Evolutionary conservation across 768 basidiomycete species (phyloP), one percentile per base, ranked within the genome.

Genomic region (Sporobolomyces pararoseus): DNA sequence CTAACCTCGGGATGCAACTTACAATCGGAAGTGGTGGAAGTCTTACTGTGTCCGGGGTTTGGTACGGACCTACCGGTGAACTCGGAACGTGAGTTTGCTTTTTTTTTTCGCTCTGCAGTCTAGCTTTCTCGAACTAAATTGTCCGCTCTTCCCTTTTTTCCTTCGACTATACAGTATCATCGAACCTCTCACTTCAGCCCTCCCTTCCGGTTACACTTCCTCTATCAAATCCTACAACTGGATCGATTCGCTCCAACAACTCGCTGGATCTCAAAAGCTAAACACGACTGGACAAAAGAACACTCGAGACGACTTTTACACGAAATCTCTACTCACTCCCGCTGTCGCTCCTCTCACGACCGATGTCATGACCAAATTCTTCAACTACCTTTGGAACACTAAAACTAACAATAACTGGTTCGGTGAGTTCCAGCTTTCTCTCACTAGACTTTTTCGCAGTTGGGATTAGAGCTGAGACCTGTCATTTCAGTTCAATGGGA

Each of bases 231-330:
- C 39, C 27, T 32, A 19, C 23, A 7, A 23, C 31, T 65, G 32
- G 37, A 66, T 73, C 51, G 51, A 63, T 14, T 23, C 12, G 10
- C 42, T 66, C 7, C 59, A 59, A 47, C 9, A 60, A 34, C 66
- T 75, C 19, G 66, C 71, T 0, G 65, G 66, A 0, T 12, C 12
- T 0, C 60, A 66, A 42, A 49, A 51, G 14, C 50, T 73, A 21
- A 53, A 58, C 63, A 68, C 66, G 58, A 39, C 44, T 12, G 53
- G 46, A 2, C 29, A 68, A 59, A 57, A 32, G 49, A 53, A 50
- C 34, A 34, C 21, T n/a, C 52, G 29, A 27, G 76, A 77, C 55
- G 63, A 68, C n/a, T 77, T 76, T 59, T 77, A 75, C 52, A 72
- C 71, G 50, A 76, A 77, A 53, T 58, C 51, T 0, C 55, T 76